Percentiles rank a stretch among this genome's conserved stretches.
Conservation (phyloP, 2,329 filamentous ascomycete genomes). For the Calonectria hongkongensis region DNA sequence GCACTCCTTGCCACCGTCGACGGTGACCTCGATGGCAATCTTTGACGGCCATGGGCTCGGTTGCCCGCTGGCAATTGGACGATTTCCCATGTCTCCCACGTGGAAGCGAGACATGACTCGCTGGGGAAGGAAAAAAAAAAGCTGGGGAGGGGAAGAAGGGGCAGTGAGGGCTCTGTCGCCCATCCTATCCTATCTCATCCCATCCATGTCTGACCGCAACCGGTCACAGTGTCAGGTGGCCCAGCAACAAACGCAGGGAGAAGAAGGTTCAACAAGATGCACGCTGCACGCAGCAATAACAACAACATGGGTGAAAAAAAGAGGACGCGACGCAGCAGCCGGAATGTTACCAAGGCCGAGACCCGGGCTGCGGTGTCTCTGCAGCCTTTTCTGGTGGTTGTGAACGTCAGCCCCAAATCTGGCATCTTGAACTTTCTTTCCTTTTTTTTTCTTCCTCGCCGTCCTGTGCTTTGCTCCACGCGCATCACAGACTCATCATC, state of each 20-base stretch:
- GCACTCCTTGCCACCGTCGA: slow-evolving; percentile 18
- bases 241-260: slow-evolving; percentile 22
- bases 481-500: slow-evolving; percentile 11
- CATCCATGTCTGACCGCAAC: slow-evolving; percentile 29
- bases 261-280: slow-evolving; percentile 10
- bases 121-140: background rate
- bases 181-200: slow-evolving; percentile 4
- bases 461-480: background rate
- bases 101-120: slow-evolving; percentile 48
- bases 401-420: slow-evolving; percentile 2
- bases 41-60: slow-evolving; percentile 26
- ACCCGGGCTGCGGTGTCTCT: background rate
- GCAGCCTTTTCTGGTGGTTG: background rate
- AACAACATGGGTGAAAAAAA: slow-evolving; percentile 1
- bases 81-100: slow-evolving; percentile 42
- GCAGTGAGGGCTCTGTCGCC: background rate
- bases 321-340: slow-evolving; percentile 7
- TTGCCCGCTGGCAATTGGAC: slow-evolving; percentile 21
- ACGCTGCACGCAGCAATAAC: slow-evolving; percentile 24
- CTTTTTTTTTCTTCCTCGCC: background rate
- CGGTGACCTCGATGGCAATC: slow-evolving; percentile 40
- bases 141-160: background rate
- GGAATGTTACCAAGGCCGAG: slow-evolving; percentile 24
- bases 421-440: background rate
- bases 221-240: slow-evolving; percentile 42